Evolutionary conservation across 495 filamentous ascomycete genomes (phyloP), one percentile per base, ranked within the genome.

Genomic region (Alectoria sarmentosa): DNA sequence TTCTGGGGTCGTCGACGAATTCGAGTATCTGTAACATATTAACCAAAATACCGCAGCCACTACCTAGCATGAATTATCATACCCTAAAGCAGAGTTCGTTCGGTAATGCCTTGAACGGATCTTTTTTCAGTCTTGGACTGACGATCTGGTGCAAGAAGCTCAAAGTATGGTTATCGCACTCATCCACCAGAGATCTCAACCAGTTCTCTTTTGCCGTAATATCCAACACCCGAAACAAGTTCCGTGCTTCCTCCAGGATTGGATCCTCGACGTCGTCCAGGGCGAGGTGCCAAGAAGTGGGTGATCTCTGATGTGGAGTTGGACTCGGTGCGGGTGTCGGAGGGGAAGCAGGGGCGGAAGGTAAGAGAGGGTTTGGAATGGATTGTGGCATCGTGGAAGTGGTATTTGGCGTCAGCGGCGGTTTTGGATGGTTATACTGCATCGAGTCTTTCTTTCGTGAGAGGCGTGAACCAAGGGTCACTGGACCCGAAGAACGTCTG

Each of bases 131-230:
- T 57, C 92, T 79, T 42, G 94, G 94, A 67, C 89, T 89, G 61
- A 98, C 92, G 72, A 94, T 92, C 68, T 92, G 89, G 61, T 92
- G 90, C 23, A 98, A 90, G 72, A 98, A 98, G 74, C 91, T 95
- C 65, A 98, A 83, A 69, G 94, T 89, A 65, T 94, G 91, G 69
- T 89, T 96, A 70, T 94, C 91, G 78, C 95, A 98, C 67, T 95
- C 79, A 70, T 92, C 92, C 67, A 98, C 76, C 60, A 98, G 77
- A 64, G 95, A 91, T 34, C 87, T 90, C 38, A 98, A 79, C 67
- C 94, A 80, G 42, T 78, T 79, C 66, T 85, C 79, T 64, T 82
- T 86, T 68, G 84, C 81, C 8, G 75, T 69, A 65, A 80, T 76
- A 65, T 77, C 77, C 66, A 87, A 72, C 23, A 79, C 79, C 36